These are phyloP conservation scores for Tilletiopsis washingtonensis DNA, from an alignment of 1,284 basidiomycete genomes.

Conservation along the genomic window DNA sequence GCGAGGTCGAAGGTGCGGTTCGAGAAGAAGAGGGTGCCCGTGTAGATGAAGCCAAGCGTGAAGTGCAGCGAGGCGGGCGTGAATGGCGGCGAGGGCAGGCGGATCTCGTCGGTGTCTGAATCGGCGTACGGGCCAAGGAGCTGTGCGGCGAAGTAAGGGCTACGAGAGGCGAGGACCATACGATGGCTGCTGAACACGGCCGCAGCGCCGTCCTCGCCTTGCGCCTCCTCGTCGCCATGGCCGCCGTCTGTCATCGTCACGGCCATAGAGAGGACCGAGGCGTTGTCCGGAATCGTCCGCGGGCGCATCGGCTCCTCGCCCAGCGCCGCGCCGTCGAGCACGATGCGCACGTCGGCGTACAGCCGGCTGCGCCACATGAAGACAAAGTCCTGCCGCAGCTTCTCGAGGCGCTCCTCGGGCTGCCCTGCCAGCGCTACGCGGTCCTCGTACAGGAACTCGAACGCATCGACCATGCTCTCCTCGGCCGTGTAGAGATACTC, in stretches of 20 bases:
- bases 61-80: slow-evolving; percentile 90
- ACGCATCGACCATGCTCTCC: slow-evolving; percentile 26
- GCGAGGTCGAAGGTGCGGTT: slow-evolving; percentile 85
- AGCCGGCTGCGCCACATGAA: slow-evolving; percentile 44
- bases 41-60: slow-evolving; percentile 86
- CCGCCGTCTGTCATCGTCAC: slow-evolving; percentile 18
- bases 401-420: slow-evolving; percentile 71
- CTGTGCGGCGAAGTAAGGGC: slow-evolving; percentile 73
- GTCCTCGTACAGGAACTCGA: slow-evolving; percentile 37
- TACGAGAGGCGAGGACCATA: slow-evolving; percentile 81
- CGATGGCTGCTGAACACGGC: slow-evolving; percentile 72
- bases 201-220: slow-evolving; percentile 11
- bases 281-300: slow-evolving; percentile 22
- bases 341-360: slow-evolving; percentile 31
- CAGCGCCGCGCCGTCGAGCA: slow-evolving; percentile 14
- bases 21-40: slow-evolving; percentile 84
- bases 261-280: slow-evolving; percentile 21
- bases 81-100: slow-evolving; percentile 64
- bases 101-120: slow-evolving; percentile 13
- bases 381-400: slow-evolving; percentile 55
- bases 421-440: slow-evolving; percentile 43
- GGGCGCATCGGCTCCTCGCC: neutral
- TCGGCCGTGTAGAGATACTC: slow-evolving; percentile 40
- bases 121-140: slow-evolving; percentile 60
- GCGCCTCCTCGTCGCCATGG: slow-evolving; percentile 11